phyloP scores from a whole-genome alignment of 768 basidiomycete species.

The Boletus subparvulus region DNA sequence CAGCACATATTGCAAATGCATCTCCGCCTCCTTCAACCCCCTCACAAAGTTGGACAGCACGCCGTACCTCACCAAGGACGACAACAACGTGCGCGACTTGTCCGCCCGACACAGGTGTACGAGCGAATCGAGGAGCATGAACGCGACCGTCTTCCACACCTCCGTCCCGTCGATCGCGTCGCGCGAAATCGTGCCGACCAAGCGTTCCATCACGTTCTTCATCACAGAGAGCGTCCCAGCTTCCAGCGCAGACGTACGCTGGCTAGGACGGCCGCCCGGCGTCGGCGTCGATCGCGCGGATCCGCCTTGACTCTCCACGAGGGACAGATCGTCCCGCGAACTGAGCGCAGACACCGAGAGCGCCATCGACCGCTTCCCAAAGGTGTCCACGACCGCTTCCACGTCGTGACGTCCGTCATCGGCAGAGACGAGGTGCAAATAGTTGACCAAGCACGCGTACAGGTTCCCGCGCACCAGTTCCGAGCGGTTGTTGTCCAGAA shows the following conservation, averaged over 20 bases:
- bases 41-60: slow-evolving; percentile 79
- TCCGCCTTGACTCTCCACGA: slow-evolving; percentile 38
- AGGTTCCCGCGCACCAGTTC: slow-evolving; percentile 92
- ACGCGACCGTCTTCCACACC: slow-evolving; percentile 96
- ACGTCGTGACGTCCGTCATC: slow-evolving; percentile 15
- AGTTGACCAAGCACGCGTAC: slow-evolving; percentile 90
- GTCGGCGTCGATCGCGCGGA: slow-evolving; percentile 23
- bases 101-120: slow-evolving; percentile 69
- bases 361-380: slow-evolving; percentile 28
- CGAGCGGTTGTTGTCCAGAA: slow-evolving; percentile 71
- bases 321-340: slow-evolving; percentile 40
- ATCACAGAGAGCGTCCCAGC: slow-evolving; percentile 64
- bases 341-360: slow-evolving; percentile 36
- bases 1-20: slow-evolving; percentile 68
- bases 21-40: slow-evolving; percentile 81
- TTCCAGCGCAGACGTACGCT: slow-evolving; percentile 47
- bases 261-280: slow-evolving; percentile 5
- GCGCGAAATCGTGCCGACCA: slow-evolving; percentile 72
- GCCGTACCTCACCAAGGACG: slow-evolving; percentile 66
- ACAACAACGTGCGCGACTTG: slow-evolving; percentile 61
- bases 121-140: slow-evolving; percentile 83
- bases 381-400: slow-evolving; percentile 17
- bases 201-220: slow-evolving; percentile 65
- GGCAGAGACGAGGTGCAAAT: slow-evolving; percentile 62
- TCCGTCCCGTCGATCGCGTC: slow-evolving; percentile 95